Evolutionary conservation across 2,329 filamentous ascomycete genomes (phyloP).

Genomic region (Pestalotiopsis fici): DNA sequence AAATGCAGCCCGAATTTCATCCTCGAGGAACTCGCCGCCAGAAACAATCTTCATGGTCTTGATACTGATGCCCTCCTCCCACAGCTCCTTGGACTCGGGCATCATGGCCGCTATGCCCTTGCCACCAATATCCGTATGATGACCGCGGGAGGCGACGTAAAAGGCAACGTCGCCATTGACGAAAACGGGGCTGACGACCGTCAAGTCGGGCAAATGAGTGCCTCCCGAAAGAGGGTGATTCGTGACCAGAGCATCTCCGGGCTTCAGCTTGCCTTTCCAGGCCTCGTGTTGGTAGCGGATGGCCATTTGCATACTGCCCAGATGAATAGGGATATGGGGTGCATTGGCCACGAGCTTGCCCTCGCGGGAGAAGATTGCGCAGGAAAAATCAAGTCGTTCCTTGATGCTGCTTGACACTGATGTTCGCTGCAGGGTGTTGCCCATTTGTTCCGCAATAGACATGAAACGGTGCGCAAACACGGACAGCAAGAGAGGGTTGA

Average conservation of each 20-base stretch:
- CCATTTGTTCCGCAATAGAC: conserved; percentile 84
- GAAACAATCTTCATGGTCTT: conserved; percentile 36
- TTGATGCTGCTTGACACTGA: conserved; percentile 79
- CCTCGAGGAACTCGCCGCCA: conserved; percentile 33
- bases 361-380: conserved; percentile 73
- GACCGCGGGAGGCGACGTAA: conserved; percentile 17
- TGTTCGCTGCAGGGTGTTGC: conserved; percentile 74
- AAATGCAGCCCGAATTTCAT: conserved; percentile 28
- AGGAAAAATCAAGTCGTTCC: conserved; percentile 79
- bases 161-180: conserved; percentile 16
- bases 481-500: conserved; percentile 72
- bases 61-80: conserved; percentile 43
- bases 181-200: conserved; percentile 19
- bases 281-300: conserved; percentile 68
- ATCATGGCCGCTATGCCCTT: conserved; percentile 46
- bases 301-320: conserved; percentile 76
- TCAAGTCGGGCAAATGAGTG: conserved; percentile 20
- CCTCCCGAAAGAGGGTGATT: conserved; percentile 46
- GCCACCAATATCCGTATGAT: conserved; percentile 37
- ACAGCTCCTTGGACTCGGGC: conserved; percentile 39
- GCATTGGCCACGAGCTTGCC: conserved; percentile 74
- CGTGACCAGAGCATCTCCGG: conserved; percentile 73
- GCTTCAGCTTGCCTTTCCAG: conserved; percentile 70
- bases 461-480: conserved; percentile 82
- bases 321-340: conserved; percentile 73